Evolutionary conservation across 768 basidiomycete genomes (phyloP), one percentile per base, ranked within the genome.

Genomic region (Termitomyces sp.): DNA sequence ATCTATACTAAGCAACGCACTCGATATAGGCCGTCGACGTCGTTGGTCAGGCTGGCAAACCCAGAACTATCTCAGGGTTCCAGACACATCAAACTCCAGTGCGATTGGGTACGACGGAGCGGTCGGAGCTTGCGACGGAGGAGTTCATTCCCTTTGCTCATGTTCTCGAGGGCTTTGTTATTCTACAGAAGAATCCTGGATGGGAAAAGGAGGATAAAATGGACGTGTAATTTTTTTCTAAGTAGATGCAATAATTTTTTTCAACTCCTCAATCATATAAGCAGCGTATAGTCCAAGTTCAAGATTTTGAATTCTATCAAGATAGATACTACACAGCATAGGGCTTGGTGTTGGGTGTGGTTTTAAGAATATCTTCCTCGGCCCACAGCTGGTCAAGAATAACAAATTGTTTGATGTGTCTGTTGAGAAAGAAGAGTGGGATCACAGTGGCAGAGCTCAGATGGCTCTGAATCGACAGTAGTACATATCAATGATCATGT

Each of bases 31-130:
- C 97, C 5, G 88, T 98, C 60, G 96, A 99, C 65, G 93, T 97
- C 46, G 91, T 99, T 45, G 97, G 96, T 15, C 91, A 98, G 73
- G 97, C 97, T 0, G 97, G 97, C 39, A 98, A 98, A 70, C 92
- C 97, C 57, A 81, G 93, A 57, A 94, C 94, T 47, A 97, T 97
- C 60, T 94, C 92, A 23, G 94, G 94, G 36, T 98, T 99, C 91
- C 96, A 98, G 72, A 99, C 97, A 15, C 94, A 98, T 72, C 85
- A 91, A 66, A 94, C 97, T 42, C 97, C 96, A 1, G 97, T 99
- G 48, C 88, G 97, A 46, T 72, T 99, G 58, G 96, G 91, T 5
- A 95, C 94, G 56, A 94, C 88, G 2, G 97, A 98, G 68, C 80
- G 97, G 41, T 94, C 91, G 6, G 97, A 98, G 75, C 74, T 98